Conservation (phyloP, 345 rosid genomes). For the Conringia planisiliqua region DNA sequence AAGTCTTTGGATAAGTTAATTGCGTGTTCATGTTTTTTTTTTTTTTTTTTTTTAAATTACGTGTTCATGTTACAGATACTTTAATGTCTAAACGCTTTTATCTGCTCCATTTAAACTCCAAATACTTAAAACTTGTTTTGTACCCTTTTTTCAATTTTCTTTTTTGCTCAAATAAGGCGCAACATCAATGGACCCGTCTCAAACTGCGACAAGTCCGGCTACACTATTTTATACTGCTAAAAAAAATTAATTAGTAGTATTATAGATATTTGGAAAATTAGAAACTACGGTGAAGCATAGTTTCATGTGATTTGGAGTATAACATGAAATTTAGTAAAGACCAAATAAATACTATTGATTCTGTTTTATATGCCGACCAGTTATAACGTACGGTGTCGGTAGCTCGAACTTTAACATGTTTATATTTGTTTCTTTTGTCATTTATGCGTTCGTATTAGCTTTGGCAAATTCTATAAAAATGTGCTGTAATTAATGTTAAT, state of each 20-base stretch:
- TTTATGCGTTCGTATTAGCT: background rate
- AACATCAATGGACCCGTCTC: conserved; percentile 6
- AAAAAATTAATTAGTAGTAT: background rate
- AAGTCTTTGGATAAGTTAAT: background rate
- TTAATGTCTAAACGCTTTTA: conserved; percentile 28
- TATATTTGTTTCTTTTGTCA: background rate
- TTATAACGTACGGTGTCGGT: conserved; percentile 29
- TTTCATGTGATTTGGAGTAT: background rate
- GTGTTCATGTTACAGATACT: conserved; percentile 56
- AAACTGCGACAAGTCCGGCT: conserved; percentile 1
- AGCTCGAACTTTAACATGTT: conserved; percentile 20
- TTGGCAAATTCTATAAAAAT: background rate
- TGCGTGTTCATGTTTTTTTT: conserved; percentile 50
- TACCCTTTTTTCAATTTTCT: background rate
- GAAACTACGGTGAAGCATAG: background rate
- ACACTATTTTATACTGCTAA: background rate
- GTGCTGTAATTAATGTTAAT: background rate
- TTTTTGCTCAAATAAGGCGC: conserved; percentile 16
- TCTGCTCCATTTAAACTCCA: conserved; percentile 74
- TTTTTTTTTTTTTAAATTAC: too few species aligned
- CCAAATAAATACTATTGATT: background rate
- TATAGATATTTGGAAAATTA: background rate
- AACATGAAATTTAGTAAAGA: background rate
- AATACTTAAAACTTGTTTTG: background rate
- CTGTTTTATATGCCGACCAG: conserved; percentile 11